Evolutionary conservation across 192 early-diverging fungal genomes (phyloP).

Genomic region (Gigaspora rosea): DNA sequence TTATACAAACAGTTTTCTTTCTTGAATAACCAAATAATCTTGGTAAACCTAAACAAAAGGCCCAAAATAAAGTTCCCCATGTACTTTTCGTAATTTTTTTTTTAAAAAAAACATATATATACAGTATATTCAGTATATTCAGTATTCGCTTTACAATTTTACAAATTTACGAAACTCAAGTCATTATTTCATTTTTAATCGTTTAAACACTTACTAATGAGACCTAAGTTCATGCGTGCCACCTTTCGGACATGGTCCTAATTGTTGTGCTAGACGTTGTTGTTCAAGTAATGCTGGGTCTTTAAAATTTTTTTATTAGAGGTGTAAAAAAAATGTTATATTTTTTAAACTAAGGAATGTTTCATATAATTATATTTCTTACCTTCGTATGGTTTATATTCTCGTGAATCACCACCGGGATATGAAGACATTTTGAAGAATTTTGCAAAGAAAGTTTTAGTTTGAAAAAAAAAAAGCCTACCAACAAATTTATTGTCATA

Average conservation of each 20-base stretch:
- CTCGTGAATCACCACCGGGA: neutral
- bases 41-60: constrained; percentile 30
- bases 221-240: constrained; percentile 23
- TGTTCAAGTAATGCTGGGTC: constrained; percentile 29
- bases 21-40: constrained; percentile 26
- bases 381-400: neutral
- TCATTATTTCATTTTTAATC: no score
- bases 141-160: neutral
- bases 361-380: neutral
- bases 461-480: no score
- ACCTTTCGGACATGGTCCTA: constrained; percentile 30
- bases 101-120: neutral
- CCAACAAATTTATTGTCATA: neutral
- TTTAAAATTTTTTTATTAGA: neutral
- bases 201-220: constrained; percentile 18
- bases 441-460: neutral
- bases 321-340: no score
- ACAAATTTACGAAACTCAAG: no score
- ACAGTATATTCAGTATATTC: neutral
- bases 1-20: constrained; percentile 30
- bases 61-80: constrained; percentile 22
- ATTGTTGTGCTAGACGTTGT: constrained; percentile 10
- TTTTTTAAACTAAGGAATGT: neutral
- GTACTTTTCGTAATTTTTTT: neutral
- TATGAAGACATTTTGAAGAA: constrained; percentile 6